These are phyloP conservation scores for Tolypocladium tropicale DNA, from an alignment of 2,329 filamentous ascomycete genomes.

Conservation along the genomic window DNA sequence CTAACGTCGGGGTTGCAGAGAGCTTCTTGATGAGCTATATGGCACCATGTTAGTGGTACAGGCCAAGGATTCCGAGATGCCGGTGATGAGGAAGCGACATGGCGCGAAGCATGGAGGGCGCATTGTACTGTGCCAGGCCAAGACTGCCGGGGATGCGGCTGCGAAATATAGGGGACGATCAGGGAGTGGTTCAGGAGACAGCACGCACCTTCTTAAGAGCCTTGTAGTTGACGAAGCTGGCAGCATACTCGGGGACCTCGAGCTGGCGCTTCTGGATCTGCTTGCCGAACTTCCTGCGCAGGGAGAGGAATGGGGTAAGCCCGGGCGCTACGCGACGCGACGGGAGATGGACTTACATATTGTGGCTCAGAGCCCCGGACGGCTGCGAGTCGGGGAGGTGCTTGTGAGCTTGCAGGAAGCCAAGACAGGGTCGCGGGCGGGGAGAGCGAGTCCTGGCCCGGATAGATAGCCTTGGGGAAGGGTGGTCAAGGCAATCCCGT, in stretches of 20 bases:
- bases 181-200: not conserved
- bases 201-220: conserved; percentile 81
- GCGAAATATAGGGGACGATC: not conserved
- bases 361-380: conserved; percentile 12
- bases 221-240: conserved; percentile 99
- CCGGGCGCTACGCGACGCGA: not conserved
- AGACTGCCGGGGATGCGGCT: not conserved
- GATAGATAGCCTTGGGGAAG: conserved; percentile 2
- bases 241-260: conserved; percentile 97
- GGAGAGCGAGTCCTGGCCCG: not conserved
- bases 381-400: conserved; percentile 2
- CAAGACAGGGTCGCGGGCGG: conserved; percentile 1
- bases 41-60: not conserved
- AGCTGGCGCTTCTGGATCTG: conserved; percentile 98
- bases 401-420: not conserved
- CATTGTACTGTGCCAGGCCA: not conserved
- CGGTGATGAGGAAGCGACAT: not conserved
- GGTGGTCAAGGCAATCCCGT: conserved; percentile 8
- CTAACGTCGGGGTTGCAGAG: conserved; percentile 78
- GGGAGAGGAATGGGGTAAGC: conserved; percentile 3
- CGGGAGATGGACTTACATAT: conserved; percentile 21
- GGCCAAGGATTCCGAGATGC: not conserved
- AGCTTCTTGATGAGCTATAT: conserved; percentile 93
- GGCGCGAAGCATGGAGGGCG: not conserved
- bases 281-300: conserved; percentile 94